A percentile compares a stretch with the other conserved stretches of the same genome.
Conservation (phyloP, 371 early-diverging fungal genomes). For the Actinomucor elegans region DNA sequence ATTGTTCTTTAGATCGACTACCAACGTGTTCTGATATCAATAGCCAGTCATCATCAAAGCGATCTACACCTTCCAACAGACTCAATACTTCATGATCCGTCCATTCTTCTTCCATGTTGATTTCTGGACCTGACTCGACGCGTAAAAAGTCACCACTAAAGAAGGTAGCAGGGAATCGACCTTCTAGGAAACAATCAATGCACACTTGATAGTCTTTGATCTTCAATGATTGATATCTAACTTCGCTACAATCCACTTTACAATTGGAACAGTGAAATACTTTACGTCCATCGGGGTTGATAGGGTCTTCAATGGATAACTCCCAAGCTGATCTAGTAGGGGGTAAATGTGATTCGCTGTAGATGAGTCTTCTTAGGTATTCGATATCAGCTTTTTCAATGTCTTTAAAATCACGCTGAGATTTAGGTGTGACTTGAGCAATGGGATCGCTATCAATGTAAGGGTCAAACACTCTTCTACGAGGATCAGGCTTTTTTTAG, state of each 20-base stretch:
- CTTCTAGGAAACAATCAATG: conserved; percentile 43
- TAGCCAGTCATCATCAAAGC: conserved; percentile 97
- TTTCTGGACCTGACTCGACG: conserved; percentile 24
- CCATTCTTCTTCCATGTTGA: conserved; percentile 69
- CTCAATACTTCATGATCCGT: conserved; percentile 89
- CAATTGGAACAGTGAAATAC: conserved; percentile 36
- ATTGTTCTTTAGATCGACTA: conserved; percentile 91
- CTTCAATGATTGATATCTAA: conserved; percentile 43
- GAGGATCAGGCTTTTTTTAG: conserved; percentile 54
- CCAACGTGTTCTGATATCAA: conserved; percentile 95
- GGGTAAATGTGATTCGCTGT: conserved; percentile 12
- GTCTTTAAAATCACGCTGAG: conserved; percentile 36
- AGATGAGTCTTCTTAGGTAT: conserved; percentile 31
- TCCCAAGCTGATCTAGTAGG: conserved; percentile 23
- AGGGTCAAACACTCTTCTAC: conserved; percentile 41
- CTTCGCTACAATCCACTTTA: conserved; percentile 32
- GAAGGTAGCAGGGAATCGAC: conserved; percentile 34
- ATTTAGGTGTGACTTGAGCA: conserved; percentile 23
- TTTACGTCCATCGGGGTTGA: conserved; percentile 31
- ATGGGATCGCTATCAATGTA: conserved; percentile 39
- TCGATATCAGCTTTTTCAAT: conserved; percentile 25
- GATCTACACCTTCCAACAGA: conserved; percentile 95
- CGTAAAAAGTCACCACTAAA: conserved; percentile 47
- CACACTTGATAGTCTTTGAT: conserved; percentile 34
- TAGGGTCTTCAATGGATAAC: conserved; percentile 24